These are phyloP conservation scores for Hammondia hammondi DNA, from an alignment of 169 alveolate species.

Conservation along the genomic window DNA sequence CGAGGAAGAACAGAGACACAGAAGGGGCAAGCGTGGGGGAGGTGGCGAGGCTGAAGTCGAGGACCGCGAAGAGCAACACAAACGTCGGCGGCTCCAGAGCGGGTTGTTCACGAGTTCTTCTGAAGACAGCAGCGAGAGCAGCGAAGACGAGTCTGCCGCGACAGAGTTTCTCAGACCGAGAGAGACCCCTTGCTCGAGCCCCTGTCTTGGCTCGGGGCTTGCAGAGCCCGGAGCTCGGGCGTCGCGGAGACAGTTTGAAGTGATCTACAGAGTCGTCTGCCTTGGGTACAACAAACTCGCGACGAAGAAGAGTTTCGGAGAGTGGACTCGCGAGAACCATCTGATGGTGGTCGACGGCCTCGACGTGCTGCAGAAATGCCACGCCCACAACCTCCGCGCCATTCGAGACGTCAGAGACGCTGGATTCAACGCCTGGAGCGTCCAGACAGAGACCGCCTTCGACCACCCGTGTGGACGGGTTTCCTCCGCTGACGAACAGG, in stretches of 20 bases:
- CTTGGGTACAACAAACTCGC: background rate
- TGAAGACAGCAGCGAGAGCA: background rate
- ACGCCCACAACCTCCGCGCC: background rate
- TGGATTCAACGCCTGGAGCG: background rate
- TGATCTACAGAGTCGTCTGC: background rate
- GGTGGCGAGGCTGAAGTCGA: background rate
- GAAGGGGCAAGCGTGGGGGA: background rate
- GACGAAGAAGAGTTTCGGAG: background rate
- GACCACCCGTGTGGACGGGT: background rate
- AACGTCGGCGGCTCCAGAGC: too few relatives aligned
- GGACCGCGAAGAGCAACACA: background rate
- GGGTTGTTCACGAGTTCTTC: too few relatives aligned
- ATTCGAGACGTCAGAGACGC: background rate
- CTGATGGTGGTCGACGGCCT: background rate
- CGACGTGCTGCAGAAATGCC: slow-evolving; percentile 7
- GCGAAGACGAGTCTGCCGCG: background rate
- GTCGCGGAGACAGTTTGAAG: background rate
- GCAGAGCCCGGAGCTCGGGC: background rate
- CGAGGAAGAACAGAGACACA: background rate
- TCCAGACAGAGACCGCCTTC: background rate
- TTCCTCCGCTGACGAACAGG: background rate
- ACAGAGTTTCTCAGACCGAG: background rate
- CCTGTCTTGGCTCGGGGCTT: background rate
- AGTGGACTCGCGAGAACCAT: background rate
- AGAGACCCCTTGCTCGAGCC: background rate